Percentiles rank a stretch among this genome's conserved stretches.
Conservation (phyloP, 2,329 filamentous ascomycete genomes). For the Cladosporium sp. region DNA sequence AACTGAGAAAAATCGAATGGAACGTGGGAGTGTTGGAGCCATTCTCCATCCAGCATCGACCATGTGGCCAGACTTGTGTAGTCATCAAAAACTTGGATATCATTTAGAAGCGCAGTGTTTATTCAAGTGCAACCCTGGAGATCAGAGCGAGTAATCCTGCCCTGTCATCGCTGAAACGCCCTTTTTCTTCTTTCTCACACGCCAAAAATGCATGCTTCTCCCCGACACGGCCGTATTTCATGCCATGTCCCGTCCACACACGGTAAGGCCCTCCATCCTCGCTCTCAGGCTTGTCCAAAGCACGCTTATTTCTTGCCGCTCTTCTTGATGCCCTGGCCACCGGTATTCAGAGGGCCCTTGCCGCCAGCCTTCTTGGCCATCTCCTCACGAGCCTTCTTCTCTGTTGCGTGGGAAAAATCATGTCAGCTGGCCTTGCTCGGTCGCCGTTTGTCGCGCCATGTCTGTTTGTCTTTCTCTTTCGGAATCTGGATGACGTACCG, state of each 20-base stretch:
- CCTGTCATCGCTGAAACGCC: constrained; percentile 7
- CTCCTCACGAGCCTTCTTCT: constrained; percentile 70
- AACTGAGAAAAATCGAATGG: no score
- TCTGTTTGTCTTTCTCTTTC: no score
- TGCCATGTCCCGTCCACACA: not conserved
- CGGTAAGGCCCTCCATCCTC: not conserved
- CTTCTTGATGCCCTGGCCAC: constrained; percentile 92
- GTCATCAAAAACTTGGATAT: constrained; percentile 7
- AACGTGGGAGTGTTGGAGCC: no score
- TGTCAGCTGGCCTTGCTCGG: no score
- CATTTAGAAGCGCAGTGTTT: constrained; percentile 1
- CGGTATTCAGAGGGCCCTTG: constrained; percentile 84
- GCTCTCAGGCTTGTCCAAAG: not conserved
- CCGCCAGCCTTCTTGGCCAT: constrained; percentile 80
- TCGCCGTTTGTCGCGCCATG: no score
- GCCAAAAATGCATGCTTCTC: not conserved
- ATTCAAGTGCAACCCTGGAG: not conserved
- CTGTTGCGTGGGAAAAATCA: constrained; percentile 26
- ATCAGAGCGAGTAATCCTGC: not conserved
- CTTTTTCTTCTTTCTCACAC: not conserved
- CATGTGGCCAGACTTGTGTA: no score
- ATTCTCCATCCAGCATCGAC: no score
- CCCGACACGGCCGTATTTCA: not conserved
- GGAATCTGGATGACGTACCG: no score
- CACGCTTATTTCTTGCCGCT: constrained; percentile 81